phyloP scores from a whole-genome alignment of 306 rosid species.

The Vigna reflexopilosa region DNA sequence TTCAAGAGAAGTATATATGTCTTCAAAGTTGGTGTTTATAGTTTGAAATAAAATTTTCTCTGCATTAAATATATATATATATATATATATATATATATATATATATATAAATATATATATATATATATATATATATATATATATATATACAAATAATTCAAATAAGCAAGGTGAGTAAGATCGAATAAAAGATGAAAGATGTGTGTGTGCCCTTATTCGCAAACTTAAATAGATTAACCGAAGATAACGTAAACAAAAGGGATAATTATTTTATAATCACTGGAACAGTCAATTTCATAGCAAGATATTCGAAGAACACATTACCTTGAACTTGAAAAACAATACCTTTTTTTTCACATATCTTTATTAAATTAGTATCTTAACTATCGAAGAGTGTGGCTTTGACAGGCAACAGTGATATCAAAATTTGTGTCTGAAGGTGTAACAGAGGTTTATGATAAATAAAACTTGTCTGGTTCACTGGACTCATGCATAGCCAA shows the following conservation, averaged over 20 bases:
- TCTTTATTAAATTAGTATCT: neutral
- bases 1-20: too few species aligned
- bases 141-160: too few species aligned
- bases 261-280: neutral
- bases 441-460: neutral
- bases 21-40: too few species aligned
- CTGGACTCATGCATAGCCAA: neutral
- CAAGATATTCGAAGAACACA: slow-evolving; percentile 24
- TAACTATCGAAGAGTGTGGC: neutral
- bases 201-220: neutral
- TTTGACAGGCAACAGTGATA: neutral
- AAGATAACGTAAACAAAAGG: neutral
- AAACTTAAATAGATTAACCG: neutral
- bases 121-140: too few species aligned
- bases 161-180: too few species aligned
- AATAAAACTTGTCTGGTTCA: neutral
- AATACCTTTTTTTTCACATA: neutral
- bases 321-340: neutral
- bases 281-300: neutral
- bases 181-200: neutral
- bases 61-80: too few species aligned
- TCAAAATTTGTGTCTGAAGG: neutral
- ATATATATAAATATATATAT: too few species aligned
- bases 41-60: too few species aligned
- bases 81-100: too few species aligned